Conservation (phyloP, 768 basidiomycete species). For the Panus rudis region DNA sequence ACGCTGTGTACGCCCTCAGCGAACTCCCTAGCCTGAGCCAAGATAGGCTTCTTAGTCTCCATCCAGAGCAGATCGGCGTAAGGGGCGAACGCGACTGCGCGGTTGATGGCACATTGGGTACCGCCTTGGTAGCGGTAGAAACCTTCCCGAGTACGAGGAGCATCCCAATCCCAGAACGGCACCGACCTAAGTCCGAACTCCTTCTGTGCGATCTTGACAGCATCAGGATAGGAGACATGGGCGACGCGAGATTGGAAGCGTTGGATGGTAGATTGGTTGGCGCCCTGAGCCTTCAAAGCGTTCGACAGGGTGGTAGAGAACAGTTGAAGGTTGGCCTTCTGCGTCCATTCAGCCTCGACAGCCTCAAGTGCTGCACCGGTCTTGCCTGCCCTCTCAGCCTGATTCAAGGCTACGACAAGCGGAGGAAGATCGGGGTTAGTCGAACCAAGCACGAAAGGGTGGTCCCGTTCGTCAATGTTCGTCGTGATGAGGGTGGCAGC, state of each 20-base stretch:
- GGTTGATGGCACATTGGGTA: constrained; percentile 88
- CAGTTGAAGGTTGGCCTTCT: constrained; percentile 68
- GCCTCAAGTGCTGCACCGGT: constrained; percentile 75
- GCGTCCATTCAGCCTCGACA: constrained; percentile 85
- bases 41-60: constrained; percentile 94
- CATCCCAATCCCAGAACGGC: constrained; percentile 94
- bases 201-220: constrained; percentile 68
- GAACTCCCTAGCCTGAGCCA: constrained; percentile 88
- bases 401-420: constrained; percentile 73
- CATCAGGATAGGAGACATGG: constrained; percentile 61
- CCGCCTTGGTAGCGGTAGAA: constrained; percentile 98
- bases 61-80: constrained; percentile 92
- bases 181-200: constrained; percentile 67
- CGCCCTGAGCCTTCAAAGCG: constrained; percentile 53
- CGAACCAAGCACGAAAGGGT: constrained; percentile 90
- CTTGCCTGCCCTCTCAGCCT: constrained; percentile 78
- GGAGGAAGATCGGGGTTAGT: constrained; percentile 69
- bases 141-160: constrained; percentile 90
- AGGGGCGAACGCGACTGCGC: constrained; percentile 88
- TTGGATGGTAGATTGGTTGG: constrained; percentile 42
- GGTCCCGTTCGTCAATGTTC: constrained; percentile 97
- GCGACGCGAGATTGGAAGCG: constrained; percentile 60
- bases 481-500: constrained; percentile 95
- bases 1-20: constrained; percentile 78
- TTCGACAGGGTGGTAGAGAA: constrained; percentile 68